Percentiles rank a stretch among this genome's conserved stretches.
Conservation (phyloP, 1,139 yeast genomes). For the Yamadazyma buinensis region DNA sequence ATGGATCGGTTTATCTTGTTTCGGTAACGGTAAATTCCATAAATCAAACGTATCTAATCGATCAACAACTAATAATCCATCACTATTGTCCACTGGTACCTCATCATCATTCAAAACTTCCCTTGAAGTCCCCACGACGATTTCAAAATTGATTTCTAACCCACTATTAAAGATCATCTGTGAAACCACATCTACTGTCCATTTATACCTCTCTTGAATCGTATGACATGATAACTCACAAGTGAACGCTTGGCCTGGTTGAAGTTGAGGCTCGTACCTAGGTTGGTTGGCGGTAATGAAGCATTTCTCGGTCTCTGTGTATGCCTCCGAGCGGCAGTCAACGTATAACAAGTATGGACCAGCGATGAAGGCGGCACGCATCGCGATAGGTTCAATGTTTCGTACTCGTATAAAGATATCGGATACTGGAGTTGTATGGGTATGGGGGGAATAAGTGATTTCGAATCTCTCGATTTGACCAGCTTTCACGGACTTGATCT, state of each 20-base stretch:
- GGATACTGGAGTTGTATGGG: slow-evolving; percentile 18
- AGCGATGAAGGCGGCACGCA: slow-evolving; percentile 82
- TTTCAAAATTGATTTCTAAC: slow-evolving; percentile 68
- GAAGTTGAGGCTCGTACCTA: slow-evolving; percentile 61
- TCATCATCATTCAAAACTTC: slow-evolving; percentile 35
- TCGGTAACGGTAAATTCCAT: slow-evolving; percentile 61
- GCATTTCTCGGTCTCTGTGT: slow-evolving; percentile 49
- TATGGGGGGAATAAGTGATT: slow-evolving; percentile 31
- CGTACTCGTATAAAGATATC: slow-evolving; percentile 60
- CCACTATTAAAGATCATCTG: slow-evolving; percentile 76
- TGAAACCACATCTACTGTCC: slow-evolving; percentile 84
- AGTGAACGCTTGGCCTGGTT: slow-evolving; percentile 60
- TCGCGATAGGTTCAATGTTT: slow-evolving; percentile 69
- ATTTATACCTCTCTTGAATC: slow-evolving; percentile 44
- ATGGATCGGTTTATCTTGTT: slow-evolving; percentile 53
- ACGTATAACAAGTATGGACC: slow-evolving; percentile 91
- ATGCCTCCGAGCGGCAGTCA: slow-evolving; percentile 69
- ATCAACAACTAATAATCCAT: slow-evolving; percentile 31
- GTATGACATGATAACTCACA: slow-evolving; percentile 42
- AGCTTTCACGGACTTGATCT: slow-evolving; percentile 30
- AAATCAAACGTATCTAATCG: slow-evolving; percentile 63
- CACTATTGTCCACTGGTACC: background rate
- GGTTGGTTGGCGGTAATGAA: slow-evolving; percentile 69
- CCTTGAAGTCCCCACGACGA: slow-evolving; percentile 54
- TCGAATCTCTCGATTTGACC: slow-evolving; percentile 38